Evolutionary conservation across 352 stramenopile species (phyloP).

Genomic region (Thraustotheca clavata): DNA sequence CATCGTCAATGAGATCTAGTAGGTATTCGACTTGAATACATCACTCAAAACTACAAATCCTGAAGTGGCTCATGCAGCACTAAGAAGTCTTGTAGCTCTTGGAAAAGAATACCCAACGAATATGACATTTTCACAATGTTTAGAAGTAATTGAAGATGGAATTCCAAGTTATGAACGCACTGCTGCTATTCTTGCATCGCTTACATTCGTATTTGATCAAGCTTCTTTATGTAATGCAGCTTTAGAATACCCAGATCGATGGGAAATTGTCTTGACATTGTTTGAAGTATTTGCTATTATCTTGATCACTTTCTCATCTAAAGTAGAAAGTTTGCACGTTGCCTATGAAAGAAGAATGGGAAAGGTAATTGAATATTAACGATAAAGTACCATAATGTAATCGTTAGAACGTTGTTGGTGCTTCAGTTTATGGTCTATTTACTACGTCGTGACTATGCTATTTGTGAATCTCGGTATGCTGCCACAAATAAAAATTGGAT

Average conservation of each 20-base stretch:
- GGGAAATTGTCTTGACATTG: conserved; percentile 28
- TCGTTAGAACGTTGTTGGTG: conserved; percentile 36
- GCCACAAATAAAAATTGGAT: conserved; percentile 46
- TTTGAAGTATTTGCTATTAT: conserved; percentile 4
- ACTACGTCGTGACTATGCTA: conserved; percentile 56
- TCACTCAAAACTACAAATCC: conserved; percentile 79
- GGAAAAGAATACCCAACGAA: conserved; percentile 77
- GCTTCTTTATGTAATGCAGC: conserved; percentile 50
- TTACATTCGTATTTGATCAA: conserved; percentile 78
- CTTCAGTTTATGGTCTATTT: conserved; percentile 79
- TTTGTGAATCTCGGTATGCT: conserved; percentile 43
- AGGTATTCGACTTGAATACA: conserved; percentile 21
- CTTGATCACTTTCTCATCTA: conserved; percentile 24
- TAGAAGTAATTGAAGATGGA: conserved; percentile 69
- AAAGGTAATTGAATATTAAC: background rate
- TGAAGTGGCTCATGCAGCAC: conserved; percentile 57
- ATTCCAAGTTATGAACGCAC: conserved; percentile 58
- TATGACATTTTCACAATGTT: conserved; percentile 66
- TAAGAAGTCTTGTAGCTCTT: conserved; percentile 73
- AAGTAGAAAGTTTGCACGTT: conserved; percentile 45
- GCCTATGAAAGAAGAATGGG: conserved; percentile 21
- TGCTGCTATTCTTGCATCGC: conserved; percentile 63
- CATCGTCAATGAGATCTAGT: background rate
- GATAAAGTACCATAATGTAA: background rate
- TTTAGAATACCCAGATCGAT: conserved; percentile 56